Evolutionary conservation across 2,329 filamentous ascomycete genomes (phyloP), one percentile per base, ranked within the genome.

Genomic region (Stachybotrys chartarum): DNA sequence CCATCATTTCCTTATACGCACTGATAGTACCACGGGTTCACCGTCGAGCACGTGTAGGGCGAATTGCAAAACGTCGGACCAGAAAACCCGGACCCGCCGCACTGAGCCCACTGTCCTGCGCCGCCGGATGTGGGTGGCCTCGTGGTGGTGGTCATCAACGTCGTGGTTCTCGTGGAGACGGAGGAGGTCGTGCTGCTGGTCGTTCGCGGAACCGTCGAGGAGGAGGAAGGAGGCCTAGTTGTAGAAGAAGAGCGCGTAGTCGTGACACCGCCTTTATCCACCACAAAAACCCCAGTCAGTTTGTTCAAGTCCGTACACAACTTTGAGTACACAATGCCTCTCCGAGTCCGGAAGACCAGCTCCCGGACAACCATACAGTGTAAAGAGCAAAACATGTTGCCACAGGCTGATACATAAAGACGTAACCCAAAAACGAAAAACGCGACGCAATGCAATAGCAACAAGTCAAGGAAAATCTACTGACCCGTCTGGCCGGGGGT

Each of bases 21-120:
- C 50, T 52, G 50, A 32, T 52, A 32, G 17, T 52, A 52, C 50
- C 50, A 52, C 3, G n/a, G n/a, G 50, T 52, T 52, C 16, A 52
- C 30, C 31, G 50, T 44, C n/a, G 50, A 52, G 50, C 50, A 52
- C 31, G 32, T 44, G 35, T 18, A 52, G 6, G 50, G 50, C 7
- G 31, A 42, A 31, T 52, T 52, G 50, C 50, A 52, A 10, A 52
- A 42, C 32, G 50, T 52, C 32, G 50, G 16, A 6, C 50, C 50
- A 8, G 50, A 6, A 31, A 31, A 52, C 12, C 50, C 32, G 39
- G 50, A 52, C 11, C 50, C 50, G 50, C 50, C 50, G 35, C 50
- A 52, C 32, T 52, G 50, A 7, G 11, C 50, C 32, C 35, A 52
- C n/a, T 52, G 50, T n/a, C 11, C 50, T 12, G 50, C 50, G 8